Evolutionary conservation across 208 protist species (phyloP), one percentile per base, ranked within the genome.

Genomic region (Naegleria lovaniensis): DNA sequence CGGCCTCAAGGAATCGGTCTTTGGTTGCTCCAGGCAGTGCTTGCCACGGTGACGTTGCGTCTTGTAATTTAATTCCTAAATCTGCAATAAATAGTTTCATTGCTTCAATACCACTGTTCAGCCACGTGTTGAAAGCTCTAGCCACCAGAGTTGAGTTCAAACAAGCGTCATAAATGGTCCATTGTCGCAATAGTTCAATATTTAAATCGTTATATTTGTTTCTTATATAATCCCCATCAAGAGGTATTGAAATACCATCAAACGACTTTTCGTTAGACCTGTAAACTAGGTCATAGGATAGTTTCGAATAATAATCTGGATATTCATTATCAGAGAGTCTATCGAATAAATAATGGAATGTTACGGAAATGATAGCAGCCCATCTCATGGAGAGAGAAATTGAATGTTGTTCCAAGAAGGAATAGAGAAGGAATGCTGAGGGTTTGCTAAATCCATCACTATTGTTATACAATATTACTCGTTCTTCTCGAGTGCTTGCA

Each of bases 11-110:
- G 16, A 79, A 79, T 36, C 25, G 19, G 19, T 79, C 67, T 79
- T 33, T 79, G 2, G 29, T 36, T 36, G 19, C 6, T 36, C 7
- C 29, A 36, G 67, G 67, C 6, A 79, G n/a, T 79, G 67, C 19
- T 36, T 13, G 29, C 67, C 67, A 79, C 9, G 19, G 19, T 79
- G 67, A 36, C 6, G 16, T 79, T 36, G 25, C 67, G 7, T 79
- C 67, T 13, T 79, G 16, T 33, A 79, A 33, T 36, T 19, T 79
- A 33, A 79, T 25, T 36, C 67, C 67, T 79, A 79, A 79, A 79
- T 79, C 67, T 36, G 67, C 19, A 79, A 79, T 79, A 9, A 79
- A 79, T 79, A 79, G 29, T 79, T 79, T 79, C 67, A 79, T 79
- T 36, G 16, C 67, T 36, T 79, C 67, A 79, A 79, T 79, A 9